Evolutionary conservation across 2,329 filamentous ascomycete genomes (phyloP).

Genomic region (Pleomassaria siparia): DNA sequence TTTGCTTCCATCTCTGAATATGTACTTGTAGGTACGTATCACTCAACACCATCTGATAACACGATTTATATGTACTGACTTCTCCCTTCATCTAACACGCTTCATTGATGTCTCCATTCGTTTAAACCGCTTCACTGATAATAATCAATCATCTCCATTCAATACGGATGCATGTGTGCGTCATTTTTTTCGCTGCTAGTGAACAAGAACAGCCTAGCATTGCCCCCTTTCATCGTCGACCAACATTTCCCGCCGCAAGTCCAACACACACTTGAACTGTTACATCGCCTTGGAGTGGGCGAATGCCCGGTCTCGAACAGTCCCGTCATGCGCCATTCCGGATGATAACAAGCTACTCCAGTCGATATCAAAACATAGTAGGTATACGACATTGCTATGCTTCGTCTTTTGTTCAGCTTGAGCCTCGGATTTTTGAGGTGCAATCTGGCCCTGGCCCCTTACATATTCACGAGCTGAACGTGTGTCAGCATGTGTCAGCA

Average conservation of each 20-base stretch:
- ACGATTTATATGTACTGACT: no score
- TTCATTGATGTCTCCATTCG: neutral
- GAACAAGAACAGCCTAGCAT: neutral
- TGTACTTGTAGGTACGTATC: no score
- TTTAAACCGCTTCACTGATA: neutral
- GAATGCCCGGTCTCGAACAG: no score
- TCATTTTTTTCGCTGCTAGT: constrained; percentile 5
- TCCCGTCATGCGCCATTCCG: neutral
- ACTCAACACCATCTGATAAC: no score
- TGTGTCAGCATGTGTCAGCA: neutral
- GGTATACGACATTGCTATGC: neutral
- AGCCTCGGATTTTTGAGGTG: neutral
- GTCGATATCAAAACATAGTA: neutral
- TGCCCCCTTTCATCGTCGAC: constrained; percentile 3
- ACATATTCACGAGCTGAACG: neutral
- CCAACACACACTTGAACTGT: constrained; percentile 1
- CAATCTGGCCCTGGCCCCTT: neutral
- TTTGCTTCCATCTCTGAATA: no score
- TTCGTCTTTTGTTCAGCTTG: neutral
- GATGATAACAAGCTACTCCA: no score
- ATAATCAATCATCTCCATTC: neutral
- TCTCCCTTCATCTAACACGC: no score
- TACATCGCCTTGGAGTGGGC: no score
- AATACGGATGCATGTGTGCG: neutral
- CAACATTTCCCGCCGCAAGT: constrained; percentile 5